Conservation (phyloP, 1,139 yeast species). For the Yamadazyma aaseri region DNA sequence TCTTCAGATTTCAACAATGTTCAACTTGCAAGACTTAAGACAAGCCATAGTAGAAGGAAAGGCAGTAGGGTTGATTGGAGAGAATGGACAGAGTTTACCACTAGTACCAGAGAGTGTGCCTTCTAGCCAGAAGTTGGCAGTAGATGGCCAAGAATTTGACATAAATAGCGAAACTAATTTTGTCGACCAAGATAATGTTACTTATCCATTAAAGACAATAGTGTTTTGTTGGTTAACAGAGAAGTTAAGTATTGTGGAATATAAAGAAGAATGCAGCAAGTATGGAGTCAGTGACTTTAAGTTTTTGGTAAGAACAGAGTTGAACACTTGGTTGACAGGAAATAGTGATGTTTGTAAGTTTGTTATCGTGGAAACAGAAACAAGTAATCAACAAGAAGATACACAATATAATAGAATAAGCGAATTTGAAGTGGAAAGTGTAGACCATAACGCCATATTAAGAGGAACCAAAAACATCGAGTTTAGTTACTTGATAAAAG, state of each 20-base stretch:
- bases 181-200: slow-evolving; percentile 44
- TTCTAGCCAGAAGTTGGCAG: slow-evolving; percentile 36
- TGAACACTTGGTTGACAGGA: slow-evolving; percentile 79
- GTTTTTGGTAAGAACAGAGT: slow-evolving; percentile 82
- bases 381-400: slow-evolving; percentile 27
- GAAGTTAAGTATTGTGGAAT: slow-evolving; percentile 78
- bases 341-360: slow-evolving; percentile 57
- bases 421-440: slow-evolving; percentile 61
- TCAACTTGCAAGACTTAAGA: slow-evolving; percentile 7
- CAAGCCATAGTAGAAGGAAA: slow-evolving; percentile 12
- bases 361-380: slow-evolving; percentile 22
- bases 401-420: slow-evolving; percentile 56
- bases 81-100: not conserved
- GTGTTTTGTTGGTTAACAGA: slow-evolving; percentile 80
- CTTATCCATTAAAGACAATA: slow-evolving; percentile 59
- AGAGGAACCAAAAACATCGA: slow-evolving; percentile 77
- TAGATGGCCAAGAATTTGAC: slow-evolving; percentile 26
- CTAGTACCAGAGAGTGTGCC: slow-evolving; percentile 26
- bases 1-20: slow-evolving; percentile 5
- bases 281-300: slow-evolving; percentile 68
- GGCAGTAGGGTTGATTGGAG: slow-evolving; percentile 21
- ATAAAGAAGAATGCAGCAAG: slow-evolving; percentile 69
- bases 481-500: slow-evolving; percentile 70
- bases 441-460: slow-evolving; percentile 77
- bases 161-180: slow-evolving; percentile 57